Evolutionary conservation across 2,329 filamentous ascomycete species (phyloP).

Genomic region (Macroventuria anomochaeta): DNA sequence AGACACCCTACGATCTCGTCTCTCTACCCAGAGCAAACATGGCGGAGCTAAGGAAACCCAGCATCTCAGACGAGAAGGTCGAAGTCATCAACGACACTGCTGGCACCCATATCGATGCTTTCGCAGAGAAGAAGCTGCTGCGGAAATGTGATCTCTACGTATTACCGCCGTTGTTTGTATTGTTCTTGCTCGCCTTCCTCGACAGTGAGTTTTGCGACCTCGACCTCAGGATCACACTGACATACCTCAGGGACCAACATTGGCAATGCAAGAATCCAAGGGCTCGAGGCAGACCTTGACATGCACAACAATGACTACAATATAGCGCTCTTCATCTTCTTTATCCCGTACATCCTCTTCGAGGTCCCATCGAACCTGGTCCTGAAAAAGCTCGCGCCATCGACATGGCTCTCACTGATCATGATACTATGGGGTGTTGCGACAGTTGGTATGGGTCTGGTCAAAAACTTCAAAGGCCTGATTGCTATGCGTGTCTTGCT

Average conservation of each 20-base stretch:
- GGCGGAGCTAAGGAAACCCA: slow-evolving; percentile 17
- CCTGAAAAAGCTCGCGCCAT: slow-evolving; percentile 50
- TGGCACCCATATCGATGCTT: slow-evolving; percentile 39
- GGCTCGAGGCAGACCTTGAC: slow-evolving; percentile 47
- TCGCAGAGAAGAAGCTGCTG: slow-evolving; percentile 55
- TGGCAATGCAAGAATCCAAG: slow-evolving; percentile 52
- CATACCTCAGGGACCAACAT: slow-evolving; percentile 11
- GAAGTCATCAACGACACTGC: slow-evolving; percentile 36
- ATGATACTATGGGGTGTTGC: slow-evolving; percentile 50
- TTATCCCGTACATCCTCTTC: slow-evolving; percentile 48
- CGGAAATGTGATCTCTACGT: slow-evolving; percentile 58
- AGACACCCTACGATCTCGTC: not conserved
- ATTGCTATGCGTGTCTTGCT: slow-evolving; percentile 55
- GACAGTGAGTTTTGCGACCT: slow-evolving; percentile 35
- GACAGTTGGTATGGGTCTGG: slow-evolving; percentile 56
- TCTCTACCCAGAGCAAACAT: slow-evolving; percentile 10
- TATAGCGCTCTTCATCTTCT: slow-evolving; percentile 49
- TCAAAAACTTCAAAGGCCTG: slow-evolving; percentile 55
- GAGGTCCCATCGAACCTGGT: slow-evolving; percentile 48
- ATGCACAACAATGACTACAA: slow-evolving; percentile 49
- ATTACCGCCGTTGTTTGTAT: slow-evolving; percentile 55
- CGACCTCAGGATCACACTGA: not conserved
- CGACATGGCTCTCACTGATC: slow-evolving; percentile 48
- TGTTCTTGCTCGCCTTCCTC: slow-evolving; percentile 47
- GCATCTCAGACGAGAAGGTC: slow-evolving; percentile 26